Percentiles rank a stretch among this genome's conserved stretches.
These are phyloP conservation scores for Cladosporium phlei DNA, from an alignment of 2,329 filamentous ascomycete species.

Conservation along the genomic window DNA sequence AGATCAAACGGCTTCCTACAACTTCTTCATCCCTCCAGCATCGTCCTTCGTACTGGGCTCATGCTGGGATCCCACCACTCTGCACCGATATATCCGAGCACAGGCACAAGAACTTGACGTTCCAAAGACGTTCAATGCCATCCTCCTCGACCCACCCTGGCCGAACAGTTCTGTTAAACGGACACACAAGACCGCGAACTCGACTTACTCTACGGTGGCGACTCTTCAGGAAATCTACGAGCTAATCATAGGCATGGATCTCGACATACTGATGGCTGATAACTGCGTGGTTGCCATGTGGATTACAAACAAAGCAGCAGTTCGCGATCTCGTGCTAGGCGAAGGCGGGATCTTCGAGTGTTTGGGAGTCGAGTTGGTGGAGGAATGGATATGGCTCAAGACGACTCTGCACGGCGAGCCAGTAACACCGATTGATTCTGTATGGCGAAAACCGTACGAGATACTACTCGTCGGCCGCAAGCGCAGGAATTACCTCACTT, in stretches of 20 bases:
- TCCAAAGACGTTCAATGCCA: constrained; percentile 56
- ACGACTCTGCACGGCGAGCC: constrained; percentile 62
- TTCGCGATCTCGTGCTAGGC: constrained; percentile 52
- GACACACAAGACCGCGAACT: constrained; percentile 39
- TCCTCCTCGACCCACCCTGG: constrained; percentile 76
- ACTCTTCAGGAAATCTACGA: constrained; percentile 38
- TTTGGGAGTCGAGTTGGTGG: constrained; percentile 62
- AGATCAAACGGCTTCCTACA: not conserved
- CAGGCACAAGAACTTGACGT: constrained; percentile 38
- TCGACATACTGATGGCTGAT: constrained; percentile 50
- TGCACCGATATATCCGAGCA: constrained; percentile 35
- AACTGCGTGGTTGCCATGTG: constrained; percentile 64
- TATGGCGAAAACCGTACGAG: constrained; percentile 74
- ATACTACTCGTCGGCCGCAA: constrained; percentile 58
- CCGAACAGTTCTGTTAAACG: constrained; percentile 69
- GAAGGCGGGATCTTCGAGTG: constrained; percentile 57
- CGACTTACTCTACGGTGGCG: constrained; percentile 38
- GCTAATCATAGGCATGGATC: constrained; percentile 38
- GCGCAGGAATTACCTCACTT: constrained; percentile 9
- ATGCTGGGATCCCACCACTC: constrained; percentile 32
- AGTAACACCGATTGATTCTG: constrained; percentile 54
- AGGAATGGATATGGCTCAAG: constrained; percentile 79
- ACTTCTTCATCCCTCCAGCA: constrained; percentile 42
- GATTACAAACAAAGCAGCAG: constrained; percentile 67
- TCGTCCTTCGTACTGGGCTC: constrained; percentile 50